Percentiles rank a stretch among this genome's conserved stretches.
Evolutionary conservation across 1,284 basidiomycete species (phyloP).

Genomic region (Schizopora paradoxa): DNA sequence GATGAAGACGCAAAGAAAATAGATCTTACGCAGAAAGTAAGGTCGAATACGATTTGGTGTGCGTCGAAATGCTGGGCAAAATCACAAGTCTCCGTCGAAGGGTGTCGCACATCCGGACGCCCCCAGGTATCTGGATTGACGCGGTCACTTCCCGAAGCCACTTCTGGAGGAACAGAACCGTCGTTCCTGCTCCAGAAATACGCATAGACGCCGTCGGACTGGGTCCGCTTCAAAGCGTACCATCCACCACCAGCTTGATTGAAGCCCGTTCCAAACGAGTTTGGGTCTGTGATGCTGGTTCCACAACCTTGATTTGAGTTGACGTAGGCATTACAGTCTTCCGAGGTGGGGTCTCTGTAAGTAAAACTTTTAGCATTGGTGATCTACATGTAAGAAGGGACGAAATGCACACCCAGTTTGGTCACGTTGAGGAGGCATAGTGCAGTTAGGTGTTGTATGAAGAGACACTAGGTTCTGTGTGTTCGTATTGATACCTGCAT

Average conservation of each 20-base stretch:
- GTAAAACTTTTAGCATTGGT: not conserved
- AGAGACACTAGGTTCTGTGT: constrained; percentile 27
- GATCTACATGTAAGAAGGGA: not conserved
- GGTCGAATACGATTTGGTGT: constrained; percentile 24
- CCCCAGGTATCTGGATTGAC: constrained; percentile 26
- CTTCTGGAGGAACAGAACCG: constrained; percentile 24
- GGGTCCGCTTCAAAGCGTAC: constrained; percentile 23
- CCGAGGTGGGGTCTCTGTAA: constrained; percentile 11
- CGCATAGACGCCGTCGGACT: constrained; percentile 24
- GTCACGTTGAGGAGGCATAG: constrained; percentile 17
- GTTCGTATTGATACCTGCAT: constrained; percentile 16
- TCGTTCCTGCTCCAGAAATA: constrained; percentile 29
- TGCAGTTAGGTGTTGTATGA: constrained; percentile 28
- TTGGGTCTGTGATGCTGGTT: constrained; percentile 26
- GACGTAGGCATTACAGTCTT: constrained; percentile 30
- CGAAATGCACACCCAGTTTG: constrained; percentile 23
- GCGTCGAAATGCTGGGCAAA: constrained; percentile 22
- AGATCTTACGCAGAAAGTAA: constrained; percentile 20
- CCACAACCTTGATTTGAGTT: constrained; percentile 36
- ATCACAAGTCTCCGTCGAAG: constrained; percentile 23
- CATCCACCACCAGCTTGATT: constrained; percentile 29
- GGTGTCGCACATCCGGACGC: constrained; percentile 26
- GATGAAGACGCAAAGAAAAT: not conserved
- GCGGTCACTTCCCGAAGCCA: constrained; percentile 20
- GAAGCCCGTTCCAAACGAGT: constrained; percentile 27